Evolutionary conservation across 2,329 filamentous ascomycete species (phyloP).

Genomic region (Alternaria conjuncta): DNA sequence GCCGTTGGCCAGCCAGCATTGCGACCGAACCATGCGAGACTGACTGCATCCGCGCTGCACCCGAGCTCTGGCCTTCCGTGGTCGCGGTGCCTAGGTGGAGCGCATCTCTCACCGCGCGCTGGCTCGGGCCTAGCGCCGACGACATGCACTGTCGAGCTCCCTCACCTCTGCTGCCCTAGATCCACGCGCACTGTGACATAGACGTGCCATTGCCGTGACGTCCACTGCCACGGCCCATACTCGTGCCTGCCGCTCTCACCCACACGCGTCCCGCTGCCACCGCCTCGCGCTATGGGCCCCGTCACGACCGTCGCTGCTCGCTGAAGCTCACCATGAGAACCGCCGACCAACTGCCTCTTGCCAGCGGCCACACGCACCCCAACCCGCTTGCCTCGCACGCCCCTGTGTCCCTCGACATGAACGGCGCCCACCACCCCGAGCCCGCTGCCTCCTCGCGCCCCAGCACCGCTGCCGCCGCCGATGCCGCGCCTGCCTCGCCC

Average conservation of each 20-base stretch:
- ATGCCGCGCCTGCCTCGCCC: constrained; percentile 20
- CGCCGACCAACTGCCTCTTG: constrained; percentile 31
- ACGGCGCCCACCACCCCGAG: constrained; percentile 22
- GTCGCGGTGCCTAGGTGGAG: not conserved
- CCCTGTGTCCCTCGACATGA: constrained; percentile 30
- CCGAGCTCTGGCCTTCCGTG: not conserved
- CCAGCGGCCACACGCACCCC: constrained; percentile 28
- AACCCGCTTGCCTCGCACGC: constrained; percentile 40
- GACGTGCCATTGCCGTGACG: not conserved
- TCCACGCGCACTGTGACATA: not conserved
- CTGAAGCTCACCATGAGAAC: constrained; percentile 41
- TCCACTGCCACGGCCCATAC: not conserved
- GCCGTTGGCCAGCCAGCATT: constrained; percentile 1
- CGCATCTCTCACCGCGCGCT: constrained; percentile 22
- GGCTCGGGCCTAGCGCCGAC: constrained; percentile 17
- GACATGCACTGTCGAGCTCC: constrained; percentile 1
- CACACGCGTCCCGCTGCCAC: constrained; percentile 9
- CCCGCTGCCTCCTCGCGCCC: constrained; percentile 29
- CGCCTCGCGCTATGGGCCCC: constrained; percentile 39
- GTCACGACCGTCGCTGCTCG: constrained; percentile 28
- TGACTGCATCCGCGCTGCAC: not conserved
- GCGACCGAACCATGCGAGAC: not conserved
- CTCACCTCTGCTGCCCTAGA: not conserved
- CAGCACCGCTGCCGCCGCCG: constrained; percentile 33
- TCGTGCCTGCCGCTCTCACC: not conserved